Evolutionary conservation across 768 basidiomycete genomes (phyloP).

Genomic region (Obba rivulosa): DNA sequence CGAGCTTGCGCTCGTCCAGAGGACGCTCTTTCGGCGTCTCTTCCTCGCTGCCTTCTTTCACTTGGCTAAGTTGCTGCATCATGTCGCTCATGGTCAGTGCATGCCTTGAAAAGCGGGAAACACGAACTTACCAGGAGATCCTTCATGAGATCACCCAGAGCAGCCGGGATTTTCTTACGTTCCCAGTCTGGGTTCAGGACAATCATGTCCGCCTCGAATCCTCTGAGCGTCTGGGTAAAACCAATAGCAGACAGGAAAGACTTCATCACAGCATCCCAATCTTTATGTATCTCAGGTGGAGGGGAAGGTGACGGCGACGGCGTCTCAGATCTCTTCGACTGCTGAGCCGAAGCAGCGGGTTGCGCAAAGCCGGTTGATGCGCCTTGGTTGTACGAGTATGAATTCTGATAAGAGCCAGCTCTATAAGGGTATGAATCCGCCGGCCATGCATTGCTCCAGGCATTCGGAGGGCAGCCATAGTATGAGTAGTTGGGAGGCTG

Average conservation of each 20-base stretch:
- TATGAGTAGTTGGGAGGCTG: slow-evolving; percentile 10
- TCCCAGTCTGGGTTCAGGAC: slow-evolving; percentile 69
- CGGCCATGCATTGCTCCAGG: slow-evolving; percentile 16
- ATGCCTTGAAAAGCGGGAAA: not conserved
- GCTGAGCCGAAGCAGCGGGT: not conserved
- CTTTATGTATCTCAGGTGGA: slow-evolving; percentile 41
- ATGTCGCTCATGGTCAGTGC: not conserved
- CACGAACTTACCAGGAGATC: slow-evolving; percentile 42
- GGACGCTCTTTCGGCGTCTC: slow-evolving; percentile 23
- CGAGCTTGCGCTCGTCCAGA: slow-evolving; percentile 66
- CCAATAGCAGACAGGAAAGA: slow-evolving; percentile 51
- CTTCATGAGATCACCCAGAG: slow-evolving; percentile 45
- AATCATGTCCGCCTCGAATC: slow-evolving; percentile 67
- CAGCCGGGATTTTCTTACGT: slow-evolving; percentile 46
- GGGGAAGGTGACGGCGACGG: slow-evolving; percentile 26
- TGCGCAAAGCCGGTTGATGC: not conserved
- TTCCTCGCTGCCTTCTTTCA: slow-evolving; percentile 18
- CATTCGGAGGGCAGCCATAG: slow-evolving; percentile 18
- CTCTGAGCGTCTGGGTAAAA: slow-evolving; percentile 51
- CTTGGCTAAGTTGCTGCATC: slow-evolving; percentile 25
- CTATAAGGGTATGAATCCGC: not conserved
- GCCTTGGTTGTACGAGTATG: slow-evolving; percentile 5
- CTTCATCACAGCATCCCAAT: slow-evolving; percentile 59
- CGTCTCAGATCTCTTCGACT: slow-evolving; percentile 13
- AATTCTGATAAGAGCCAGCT: slow-evolving; percentile 11